Percentiles rank a stretch among this genome's conserved stretches.
These are phyloP conservation scores for Blastomyces parvus DNA, from an alignment of 2,329 filamentous ascomycete genomes.

Conservation along the genomic window DNA sequence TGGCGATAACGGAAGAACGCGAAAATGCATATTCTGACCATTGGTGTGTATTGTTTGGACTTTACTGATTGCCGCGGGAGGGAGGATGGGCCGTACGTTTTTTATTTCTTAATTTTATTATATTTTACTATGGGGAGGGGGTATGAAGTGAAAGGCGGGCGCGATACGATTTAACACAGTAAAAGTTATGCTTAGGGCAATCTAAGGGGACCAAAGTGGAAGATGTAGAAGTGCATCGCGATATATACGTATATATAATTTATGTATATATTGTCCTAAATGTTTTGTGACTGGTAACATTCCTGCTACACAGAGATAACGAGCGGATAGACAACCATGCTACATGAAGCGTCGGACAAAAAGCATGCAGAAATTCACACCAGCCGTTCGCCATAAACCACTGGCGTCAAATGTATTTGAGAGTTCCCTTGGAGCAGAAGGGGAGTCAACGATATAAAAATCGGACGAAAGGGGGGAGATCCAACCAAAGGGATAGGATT, in stretches of 20 bases:
- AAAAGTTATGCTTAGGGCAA: too few relatives aligned
- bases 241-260: not conserved
- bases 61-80: not conserved
- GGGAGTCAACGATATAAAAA: not conserved
- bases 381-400: too few relatives aligned
- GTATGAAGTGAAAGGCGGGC: too few relatives aligned
- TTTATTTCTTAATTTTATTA: not conserved
- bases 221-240: not conserved
- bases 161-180: too few relatives aligned
- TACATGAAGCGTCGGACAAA: too few relatives aligned
- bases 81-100: not conserved
- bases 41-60: not conserved
- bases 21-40: not conserved
- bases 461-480: not conserved
- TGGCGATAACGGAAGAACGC: not conserved
- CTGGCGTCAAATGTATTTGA: not conserved
- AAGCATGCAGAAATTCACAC: too few relatives aligned
- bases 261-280: not conserved
- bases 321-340: too few relatives aligned
- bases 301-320: too few relatives aligned
- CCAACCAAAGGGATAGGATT: not conserved
- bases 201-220: not conserved
- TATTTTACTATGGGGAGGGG: too few relatives aligned
- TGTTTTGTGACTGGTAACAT: not conserved
- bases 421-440: not conserved